These are phyloP conservation scores for Saussurea involucrata DNA, from an alignment of 129 eudicot species.

Conservation along the genomic window DNA sequence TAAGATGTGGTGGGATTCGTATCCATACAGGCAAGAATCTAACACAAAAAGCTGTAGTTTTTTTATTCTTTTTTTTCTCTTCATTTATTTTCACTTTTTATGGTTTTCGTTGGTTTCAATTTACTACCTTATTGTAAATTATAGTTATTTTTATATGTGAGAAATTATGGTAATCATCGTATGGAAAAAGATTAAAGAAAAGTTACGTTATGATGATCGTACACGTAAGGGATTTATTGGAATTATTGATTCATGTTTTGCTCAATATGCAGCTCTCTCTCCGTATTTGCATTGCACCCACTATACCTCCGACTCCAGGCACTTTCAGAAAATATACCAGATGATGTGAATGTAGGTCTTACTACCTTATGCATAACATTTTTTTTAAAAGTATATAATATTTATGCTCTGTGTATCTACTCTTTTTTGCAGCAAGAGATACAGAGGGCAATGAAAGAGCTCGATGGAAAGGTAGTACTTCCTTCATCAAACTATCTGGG, in stretches of 20 bases:
- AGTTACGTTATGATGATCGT: background rate
- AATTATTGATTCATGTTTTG: background rate
- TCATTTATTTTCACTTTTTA: background rate
- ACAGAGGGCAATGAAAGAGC: slow-evolving; percentile 49
- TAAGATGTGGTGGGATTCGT: slow-evolving; percentile 99
- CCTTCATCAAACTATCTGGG: background rate
- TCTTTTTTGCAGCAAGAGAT: slow-evolving; percentile 69
- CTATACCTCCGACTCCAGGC: slow-evolving; percentile 85
- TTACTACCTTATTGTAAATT: background rate
- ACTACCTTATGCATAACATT: background rate
- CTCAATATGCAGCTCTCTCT: slow-evolving; percentile 77
- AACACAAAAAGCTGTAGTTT: background rate
- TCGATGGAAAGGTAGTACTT: slow-evolving; percentile 66
- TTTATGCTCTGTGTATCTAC: background rate
- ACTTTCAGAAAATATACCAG: slow-evolving; percentile 72
- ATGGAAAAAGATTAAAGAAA: background rate
- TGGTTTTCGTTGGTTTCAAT: background rate
- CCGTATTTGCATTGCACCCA: slow-evolving; percentile 97
- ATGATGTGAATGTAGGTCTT: slow-evolving; percentile 60
- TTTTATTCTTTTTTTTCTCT: background rate
- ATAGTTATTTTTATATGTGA: background rate
- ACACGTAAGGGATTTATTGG: background rate
- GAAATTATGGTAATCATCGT: background rate
- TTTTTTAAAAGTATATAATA: background rate
- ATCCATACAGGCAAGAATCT: slow-evolving; percentile 77